A percentile compares a stretch with the other conserved stretches of the same genome.
Evolutionary conservation across 257 asterid species (phyloP).

Genomic region (Nicotiana sylvestris): DNA sequence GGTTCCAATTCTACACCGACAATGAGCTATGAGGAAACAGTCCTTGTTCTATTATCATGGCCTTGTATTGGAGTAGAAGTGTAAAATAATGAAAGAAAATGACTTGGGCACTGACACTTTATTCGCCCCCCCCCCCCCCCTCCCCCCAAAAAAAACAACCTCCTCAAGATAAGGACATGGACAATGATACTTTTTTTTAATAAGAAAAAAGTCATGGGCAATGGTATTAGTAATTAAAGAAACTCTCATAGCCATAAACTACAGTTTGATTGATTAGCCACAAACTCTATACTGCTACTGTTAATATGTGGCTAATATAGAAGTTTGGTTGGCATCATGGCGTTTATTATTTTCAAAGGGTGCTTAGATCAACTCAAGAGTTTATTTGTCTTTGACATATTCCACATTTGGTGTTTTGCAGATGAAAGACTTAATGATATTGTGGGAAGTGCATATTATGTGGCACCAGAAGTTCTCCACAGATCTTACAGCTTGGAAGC

Average conservation of each 20-base stretch:
- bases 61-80: background rate
- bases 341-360: background rate
- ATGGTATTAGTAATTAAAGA: background rate
- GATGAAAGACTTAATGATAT: slow-evolving; percentile 95
- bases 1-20: background rate
- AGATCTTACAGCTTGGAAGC: slow-evolving; percentile 94
- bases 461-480: slow-evolving; percentile 98
- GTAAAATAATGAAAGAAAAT: background rate
- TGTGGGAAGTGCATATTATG: slow-evolving; percentile 98
- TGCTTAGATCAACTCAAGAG: background rate
- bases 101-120: too few relatives aligned
- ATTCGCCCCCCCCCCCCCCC: background rate
- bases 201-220: background rate
- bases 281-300: background rate
- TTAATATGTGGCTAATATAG: background rate
- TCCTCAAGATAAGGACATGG: background rate
- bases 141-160: background rate
- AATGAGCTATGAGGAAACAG: background rate
- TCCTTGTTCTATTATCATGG: background rate
- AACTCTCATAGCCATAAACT: background rate
- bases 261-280: background rate
- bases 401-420: slow-evolving; percentile 26
- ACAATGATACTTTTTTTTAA: background rate
- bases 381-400: background rate
- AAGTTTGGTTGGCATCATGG: background rate